Conservation (phyloP, 2,329 filamentous ascomycete species). For the Plenodomus biglobosus region DNA sequence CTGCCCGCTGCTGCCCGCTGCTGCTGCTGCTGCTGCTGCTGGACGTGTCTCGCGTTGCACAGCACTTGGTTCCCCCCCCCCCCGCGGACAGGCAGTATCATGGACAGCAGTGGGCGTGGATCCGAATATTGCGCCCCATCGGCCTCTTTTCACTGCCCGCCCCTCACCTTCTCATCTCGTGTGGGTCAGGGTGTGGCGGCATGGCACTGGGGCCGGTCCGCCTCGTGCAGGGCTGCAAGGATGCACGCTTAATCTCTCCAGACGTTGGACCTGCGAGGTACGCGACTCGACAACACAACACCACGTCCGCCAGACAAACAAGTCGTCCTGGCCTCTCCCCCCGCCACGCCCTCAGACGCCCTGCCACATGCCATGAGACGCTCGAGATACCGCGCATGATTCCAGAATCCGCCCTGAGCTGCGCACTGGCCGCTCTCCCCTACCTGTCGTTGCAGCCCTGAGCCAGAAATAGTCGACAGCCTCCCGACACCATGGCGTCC, state of each 20-base stretch:
- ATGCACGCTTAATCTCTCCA: constrained; percentile 29
- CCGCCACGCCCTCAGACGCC: constrained; percentile 1
- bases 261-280: constrained; percentile 18
- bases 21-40: too few relatives aligned
- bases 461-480: constrained; percentile 2
- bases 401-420: constrained; percentile 14
- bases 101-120: too few relatives aligned
- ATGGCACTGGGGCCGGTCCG: constrained; percentile 2
- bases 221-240: constrained; percentile 20
- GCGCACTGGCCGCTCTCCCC: constrained; percentile 7
- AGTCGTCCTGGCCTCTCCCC: too few relatives aligned
- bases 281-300: constrained; percentile 27
- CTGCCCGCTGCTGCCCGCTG: too few relatives aligned
- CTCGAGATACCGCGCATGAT: constrained; percentile 27
- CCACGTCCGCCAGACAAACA: constrained; percentile 9
- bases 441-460: constrained; percentile 11
- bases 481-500: constrained; percentile 58
- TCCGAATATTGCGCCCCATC: neutral
- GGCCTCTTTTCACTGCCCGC: too few relatives aligned
- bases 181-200: constrained; percentile 7
- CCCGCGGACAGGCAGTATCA: too few relatives aligned
- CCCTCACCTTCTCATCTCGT: neutral
- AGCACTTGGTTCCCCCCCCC: too few relatives aligned
- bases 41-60: neutral
- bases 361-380: constrained; percentile 35